These are phyloP conservation scores for Lepidium aucheri DNA, from an alignment of 345 rosid genomes.

Conservation along the genomic window DNA sequence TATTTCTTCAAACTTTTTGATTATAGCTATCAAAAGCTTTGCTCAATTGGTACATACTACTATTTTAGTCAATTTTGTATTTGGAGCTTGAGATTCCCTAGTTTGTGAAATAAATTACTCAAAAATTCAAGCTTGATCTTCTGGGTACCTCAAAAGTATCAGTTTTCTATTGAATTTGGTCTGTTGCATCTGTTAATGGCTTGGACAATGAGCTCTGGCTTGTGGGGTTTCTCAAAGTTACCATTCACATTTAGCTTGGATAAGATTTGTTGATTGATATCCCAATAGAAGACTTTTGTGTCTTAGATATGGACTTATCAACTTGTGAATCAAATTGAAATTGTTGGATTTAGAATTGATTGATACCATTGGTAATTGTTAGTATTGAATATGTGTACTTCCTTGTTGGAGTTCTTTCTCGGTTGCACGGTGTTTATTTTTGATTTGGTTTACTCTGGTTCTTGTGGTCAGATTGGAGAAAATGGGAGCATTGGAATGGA, in stretches of 20 bases:
- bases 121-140: background rate
- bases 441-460: background rate
- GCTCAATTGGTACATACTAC: background rate
- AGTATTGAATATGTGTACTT: background rate
- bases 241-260: background rate
- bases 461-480: constrained; percentile 56
- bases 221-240: constrained; percentile 2
- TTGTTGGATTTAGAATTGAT: background rate
- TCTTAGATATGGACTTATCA: background rate
- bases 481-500: constrained; percentile 77
- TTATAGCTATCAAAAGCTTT: background rate
- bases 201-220: background rate
- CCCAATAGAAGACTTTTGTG: background rate
- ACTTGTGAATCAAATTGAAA: background rate
- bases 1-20: background rate
- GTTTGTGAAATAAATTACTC: background rate
- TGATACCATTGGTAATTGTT: background rate
- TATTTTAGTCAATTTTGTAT: background rate
- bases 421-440: background rate
- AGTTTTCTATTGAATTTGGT: background rate
- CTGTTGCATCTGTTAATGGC: background rate
- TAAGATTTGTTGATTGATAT: background rate
- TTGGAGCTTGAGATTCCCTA: background rate
- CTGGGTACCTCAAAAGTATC: background rate
- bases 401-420: background rate